A percentile compares a stretch with the other conserved stretches of the same genome.
phyloP scores from a whole-genome alignment of 2,329 filamentous ascomycete species.

The Xylaria sp. region DNA sequence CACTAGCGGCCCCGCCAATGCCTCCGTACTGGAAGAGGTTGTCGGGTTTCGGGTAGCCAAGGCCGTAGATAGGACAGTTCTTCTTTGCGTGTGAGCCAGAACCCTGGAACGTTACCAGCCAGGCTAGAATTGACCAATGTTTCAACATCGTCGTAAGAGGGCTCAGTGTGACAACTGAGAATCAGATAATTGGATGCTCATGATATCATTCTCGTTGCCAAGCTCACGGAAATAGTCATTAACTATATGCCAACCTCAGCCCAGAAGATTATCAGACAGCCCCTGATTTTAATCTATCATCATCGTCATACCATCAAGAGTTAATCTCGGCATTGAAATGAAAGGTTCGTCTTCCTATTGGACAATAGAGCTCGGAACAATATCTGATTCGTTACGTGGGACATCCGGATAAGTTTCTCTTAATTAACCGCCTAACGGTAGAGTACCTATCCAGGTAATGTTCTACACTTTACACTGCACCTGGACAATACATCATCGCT shows the following conservation, averaged over 20 bases:
- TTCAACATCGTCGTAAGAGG: constrained; percentile 12
- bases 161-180: neutral
- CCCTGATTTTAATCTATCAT: neutral
- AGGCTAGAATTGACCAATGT: neutral
- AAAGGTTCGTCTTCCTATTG: too few relatives aligned
- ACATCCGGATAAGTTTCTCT: constrained; percentile 19
- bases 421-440: constrained; percentile 24
- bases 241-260: neutral
- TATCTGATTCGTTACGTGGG: neutral
- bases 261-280: neutral
- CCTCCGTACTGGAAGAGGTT: constrained; percentile 38
- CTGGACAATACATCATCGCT: neutral
- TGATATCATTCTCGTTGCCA: constrained; percentile 17
- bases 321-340: neutral
- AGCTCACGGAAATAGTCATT: neutral
- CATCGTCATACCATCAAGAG: neutral
- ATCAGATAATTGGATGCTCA: neutral
- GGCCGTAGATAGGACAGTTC: constrained; percentile 49
- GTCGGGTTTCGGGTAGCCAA: constrained; percentile 46
- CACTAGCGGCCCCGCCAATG: constrained; percentile 37
- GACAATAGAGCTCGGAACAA: neutral
- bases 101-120: constrained; percentile 14
- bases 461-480: neutral
- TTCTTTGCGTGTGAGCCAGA: constrained; percentile 38
- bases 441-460: neutral